phyloP scores from a whole-genome alignment of 2,329 filamentous ascomycete species.

The Neonectria magnoliae region DNA sequence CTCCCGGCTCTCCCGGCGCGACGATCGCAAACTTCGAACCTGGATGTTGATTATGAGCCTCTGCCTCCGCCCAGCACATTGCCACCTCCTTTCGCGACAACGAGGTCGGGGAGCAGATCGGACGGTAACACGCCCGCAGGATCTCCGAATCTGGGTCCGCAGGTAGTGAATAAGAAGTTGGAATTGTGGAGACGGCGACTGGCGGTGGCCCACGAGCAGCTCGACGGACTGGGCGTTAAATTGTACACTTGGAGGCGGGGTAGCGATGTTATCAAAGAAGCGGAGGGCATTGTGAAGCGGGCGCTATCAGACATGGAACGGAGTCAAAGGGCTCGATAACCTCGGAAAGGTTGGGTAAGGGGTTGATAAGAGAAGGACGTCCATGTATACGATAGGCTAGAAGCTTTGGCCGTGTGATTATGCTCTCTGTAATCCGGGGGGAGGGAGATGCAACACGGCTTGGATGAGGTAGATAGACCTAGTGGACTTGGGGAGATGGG shows the following conservation, averaged over 20 bases:
- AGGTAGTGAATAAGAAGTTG: constrained; percentile 70
- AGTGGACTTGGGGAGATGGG: not conserved
- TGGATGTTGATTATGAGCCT: constrained; percentile 55
- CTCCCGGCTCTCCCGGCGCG: constrained; percentile 46
- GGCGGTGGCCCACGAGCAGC: constrained; percentile 68
- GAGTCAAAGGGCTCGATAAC: constrained; percentile 28
- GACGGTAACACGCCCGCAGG: constrained; percentile 47
- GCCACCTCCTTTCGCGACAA: constrained; percentile 37
- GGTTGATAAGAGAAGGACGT: not conserved
- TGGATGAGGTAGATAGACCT: constrained; percentile 7
- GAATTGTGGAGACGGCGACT: constrained; percentile 77
- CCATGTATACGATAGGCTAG: not conserved
- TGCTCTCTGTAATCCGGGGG: not conserved
- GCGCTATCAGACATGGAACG: constrained; percentile 57
- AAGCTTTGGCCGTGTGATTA: not conserved
- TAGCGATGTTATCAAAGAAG: constrained; percentile 73
- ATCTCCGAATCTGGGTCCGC: constrained; percentile 49
- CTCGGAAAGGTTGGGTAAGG: not conserved
- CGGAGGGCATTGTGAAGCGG: constrained; percentile 70
- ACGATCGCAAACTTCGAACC: constrained; percentile 48
- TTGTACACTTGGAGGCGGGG: constrained; percentile 80
- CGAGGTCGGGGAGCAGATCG: constrained; percentile 44
- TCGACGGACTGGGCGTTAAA: constrained; percentile 72
- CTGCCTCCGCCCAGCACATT: constrained; percentile 47
- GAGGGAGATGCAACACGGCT: constrained; percentile 10